Percentiles rank a stretch among this genome's conserved stretches.
Conservation (phyloP, 2,329 filamentous ascomycete species). For the Diaporthe capsici region DNA sequence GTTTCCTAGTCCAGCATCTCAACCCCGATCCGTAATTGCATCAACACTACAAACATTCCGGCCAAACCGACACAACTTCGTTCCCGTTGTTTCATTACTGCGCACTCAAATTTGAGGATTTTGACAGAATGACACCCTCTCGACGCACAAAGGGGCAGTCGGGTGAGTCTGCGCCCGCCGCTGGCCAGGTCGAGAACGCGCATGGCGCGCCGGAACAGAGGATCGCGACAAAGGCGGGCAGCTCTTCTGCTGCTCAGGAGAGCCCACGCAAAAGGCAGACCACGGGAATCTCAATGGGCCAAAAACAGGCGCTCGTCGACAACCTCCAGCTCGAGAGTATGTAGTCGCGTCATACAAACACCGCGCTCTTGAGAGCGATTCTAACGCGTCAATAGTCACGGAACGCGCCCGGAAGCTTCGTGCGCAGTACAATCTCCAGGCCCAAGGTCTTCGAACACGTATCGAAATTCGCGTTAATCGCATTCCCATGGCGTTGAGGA, state of each 20-base stretch:
- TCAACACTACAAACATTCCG: conserved; percentile 23
- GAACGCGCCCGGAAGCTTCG: conserved; percentile 89
- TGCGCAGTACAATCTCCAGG: conserved; percentile 90
- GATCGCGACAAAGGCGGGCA: conserved; percentile 52
- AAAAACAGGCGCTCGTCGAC: conserved; percentile 90
- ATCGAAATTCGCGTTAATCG: conserved; percentile 95
- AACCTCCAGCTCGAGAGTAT: conserved; percentile 91
- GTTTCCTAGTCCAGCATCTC: conserved; percentile 27
- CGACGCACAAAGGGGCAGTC: conserved; percentile 63
- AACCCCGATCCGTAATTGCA: conserved; percentile 12
- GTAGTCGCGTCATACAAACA: conserved; percentile 46
- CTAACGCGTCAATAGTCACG: conserved; percentile 72
- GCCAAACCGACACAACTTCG: neutral
- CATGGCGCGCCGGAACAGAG: conserved; percentile 45
- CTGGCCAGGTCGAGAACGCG: conserved; percentile 45
- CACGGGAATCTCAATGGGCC: conserved; percentile 74
- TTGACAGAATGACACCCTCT: conserved; percentile 62
- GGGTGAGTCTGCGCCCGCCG: conserved; percentile 50
- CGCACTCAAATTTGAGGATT: neutral
- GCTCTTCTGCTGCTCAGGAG: conserved; percentile 57
- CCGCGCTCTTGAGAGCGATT: neutral
- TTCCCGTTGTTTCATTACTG: conserved; percentile 6
- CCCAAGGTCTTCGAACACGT: conserved; percentile 85
- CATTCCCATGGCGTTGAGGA: conserved; percentile 84
- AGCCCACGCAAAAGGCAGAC: conserved; percentile 75